Percentiles rank a stretch among this genome's conserved stretches.
These are phyloP conservation scores for Pterocarpus macrocarpus DNA, from an alignment of 306 rosid genomes.

Conservation along the genomic window DNA sequence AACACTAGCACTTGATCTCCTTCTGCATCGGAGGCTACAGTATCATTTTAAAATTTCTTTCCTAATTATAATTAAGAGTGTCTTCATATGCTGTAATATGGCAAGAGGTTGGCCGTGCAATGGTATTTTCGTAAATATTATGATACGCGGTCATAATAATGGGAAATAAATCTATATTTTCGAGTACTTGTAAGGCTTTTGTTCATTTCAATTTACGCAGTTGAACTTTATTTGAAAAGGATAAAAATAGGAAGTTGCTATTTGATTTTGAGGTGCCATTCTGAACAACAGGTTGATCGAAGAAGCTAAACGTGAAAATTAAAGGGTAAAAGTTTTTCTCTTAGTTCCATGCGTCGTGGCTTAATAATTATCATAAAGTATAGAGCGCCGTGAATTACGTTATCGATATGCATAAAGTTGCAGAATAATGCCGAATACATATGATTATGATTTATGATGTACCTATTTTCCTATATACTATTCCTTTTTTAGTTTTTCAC, in stretches of 20 bases:
- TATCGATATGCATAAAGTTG: slow-evolving; percentile 8
- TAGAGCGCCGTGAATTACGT: slow-evolving; percentile 33
- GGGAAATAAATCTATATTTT: not conserved
- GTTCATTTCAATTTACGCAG: not conserved
- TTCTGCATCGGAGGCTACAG: too few relatives aligned
- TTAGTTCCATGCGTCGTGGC: slow-evolving; percentile 6
- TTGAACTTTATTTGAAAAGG: not conserved
- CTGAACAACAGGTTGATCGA: not conserved
- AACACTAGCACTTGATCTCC: too few relatives aligned
- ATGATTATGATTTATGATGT: not conserved
- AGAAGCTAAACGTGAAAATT: slow-evolving; percentile 3
- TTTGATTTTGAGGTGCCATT: not conserved
- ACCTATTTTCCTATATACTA: not conserved
- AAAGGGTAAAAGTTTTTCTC: slow-evolving; percentile 18
- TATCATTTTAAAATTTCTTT: too few relatives aligned
- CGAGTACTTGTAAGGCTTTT: not conserved
- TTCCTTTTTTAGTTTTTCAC: too few relatives aligned
- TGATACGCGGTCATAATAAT: too few relatives aligned
- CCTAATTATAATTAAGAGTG: too few relatives aligned
- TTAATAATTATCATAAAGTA: slow-evolving; percentile 3
- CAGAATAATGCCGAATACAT: not conserved
- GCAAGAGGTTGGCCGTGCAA: too few relatives aligned
- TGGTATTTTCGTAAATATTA: too few relatives aligned
- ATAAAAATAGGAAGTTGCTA: not conserved
- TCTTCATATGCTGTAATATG: too few relatives aligned